These are phyloP conservation scores for Phytophthora pistaciae DNA, from an alignment of 352 stramenopile genomes.

Conservation along the genomic window DNA sequence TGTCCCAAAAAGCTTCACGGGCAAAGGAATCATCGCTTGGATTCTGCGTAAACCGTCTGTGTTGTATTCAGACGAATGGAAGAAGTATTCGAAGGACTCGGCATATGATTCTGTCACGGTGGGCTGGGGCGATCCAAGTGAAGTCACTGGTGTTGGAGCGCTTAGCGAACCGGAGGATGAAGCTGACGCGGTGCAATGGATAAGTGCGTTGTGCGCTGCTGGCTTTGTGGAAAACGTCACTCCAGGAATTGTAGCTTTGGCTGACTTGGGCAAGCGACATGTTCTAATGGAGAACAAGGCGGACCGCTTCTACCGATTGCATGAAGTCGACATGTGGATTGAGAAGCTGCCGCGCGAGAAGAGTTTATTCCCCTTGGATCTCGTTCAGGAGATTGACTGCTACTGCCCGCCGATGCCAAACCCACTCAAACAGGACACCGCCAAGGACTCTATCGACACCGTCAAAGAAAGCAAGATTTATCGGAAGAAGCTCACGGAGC, in stretches of 20 bases:
- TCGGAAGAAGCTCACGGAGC: slow-evolving; percentile 65
- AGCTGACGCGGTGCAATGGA: slow-evolving; percentile 54
- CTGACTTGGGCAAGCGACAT: slow-evolving; percentile 46
- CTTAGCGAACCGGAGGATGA: slow-evolving; percentile 50
- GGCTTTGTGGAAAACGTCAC: slow-evolving; percentile 69
- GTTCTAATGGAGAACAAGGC: slow-evolving; percentile 54
- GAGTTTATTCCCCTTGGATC: slow-evolving; percentile 70
- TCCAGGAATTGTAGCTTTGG: slow-evolving; percentile 4
- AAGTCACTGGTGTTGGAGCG: slow-evolving; percentile 46
- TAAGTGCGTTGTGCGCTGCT: slow-evolving; percentile 65
- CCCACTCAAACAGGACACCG: neutral
- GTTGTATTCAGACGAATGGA: slow-evolving; percentile 67
- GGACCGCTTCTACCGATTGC: slow-evolving; percentile 65
- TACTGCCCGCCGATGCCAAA: slow-evolving; percentile 21
- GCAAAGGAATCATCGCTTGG: slow-evolving; percentile 73
- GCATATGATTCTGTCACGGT: slow-evolving; percentile 32
- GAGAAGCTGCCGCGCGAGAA: slow-evolving; percentile 38
- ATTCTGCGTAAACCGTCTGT: slow-evolving; percentile 51
- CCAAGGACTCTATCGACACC: neutral
- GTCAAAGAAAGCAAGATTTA: slow-evolving; percentile 30
- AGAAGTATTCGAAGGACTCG: slow-evolving; percentile 55
- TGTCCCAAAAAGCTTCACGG: slow-evolving; percentile 61
- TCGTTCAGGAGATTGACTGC: slow-evolving; percentile 73
- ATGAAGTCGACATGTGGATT: slow-evolving; percentile 62
- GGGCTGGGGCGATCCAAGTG: slow-evolving; percentile 38